These are phyloP conservation scores for Taphrina deformans DNA, from an alignment of 1,139 yeast genomes.

Conservation along the genomic window DNA sequence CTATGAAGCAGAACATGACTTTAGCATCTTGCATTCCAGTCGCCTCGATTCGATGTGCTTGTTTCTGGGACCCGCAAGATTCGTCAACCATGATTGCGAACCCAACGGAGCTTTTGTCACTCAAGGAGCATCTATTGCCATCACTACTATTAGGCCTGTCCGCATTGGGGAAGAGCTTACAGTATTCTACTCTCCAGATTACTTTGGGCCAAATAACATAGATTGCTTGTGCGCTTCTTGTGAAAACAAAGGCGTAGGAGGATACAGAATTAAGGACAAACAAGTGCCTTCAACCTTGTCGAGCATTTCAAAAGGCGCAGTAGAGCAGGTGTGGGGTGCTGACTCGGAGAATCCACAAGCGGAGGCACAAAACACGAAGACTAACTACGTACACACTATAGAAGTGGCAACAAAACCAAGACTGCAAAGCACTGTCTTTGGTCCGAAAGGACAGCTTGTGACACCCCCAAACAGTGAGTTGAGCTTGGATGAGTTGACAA, in stretches of 20 bases:
- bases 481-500: constrained; percentile 1
- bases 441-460: not conserved
- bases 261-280: not conserved
- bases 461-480: constrained; percentile 9
- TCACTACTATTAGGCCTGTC: constrained; percentile 47
- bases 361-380: not conserved
- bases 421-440: not conserved
- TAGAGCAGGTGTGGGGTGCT: not conserved
- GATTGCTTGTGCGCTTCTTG: constrained; percentile 54
- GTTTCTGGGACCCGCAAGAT: constrained; percentile 54
- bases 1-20: constrained; percentile 48
- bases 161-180: constrained; percentile 53
- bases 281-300: not conserved
- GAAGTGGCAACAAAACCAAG: not conserved
- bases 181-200: constrained; percentile 49
- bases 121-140: constrained; percentile 43
- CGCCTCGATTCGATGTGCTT: constrained; percentile 47
- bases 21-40: constrained; percentile 50
- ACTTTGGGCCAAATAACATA: constrained; percentile 50
- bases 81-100: constrained; percentile 53
- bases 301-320: not conserved
- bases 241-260: constrained; percentile 45
- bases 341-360: not conserved
- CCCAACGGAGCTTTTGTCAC: constrained; percentile 50
- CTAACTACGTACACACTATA: constrained; percentile 5